Evolutionary conservation across 2,329 filamentous ascomycete genomes (phyloP), one percentile per base, ranked within the genome.

Genomic region (Phialemoniopsis sp.): DNA sequence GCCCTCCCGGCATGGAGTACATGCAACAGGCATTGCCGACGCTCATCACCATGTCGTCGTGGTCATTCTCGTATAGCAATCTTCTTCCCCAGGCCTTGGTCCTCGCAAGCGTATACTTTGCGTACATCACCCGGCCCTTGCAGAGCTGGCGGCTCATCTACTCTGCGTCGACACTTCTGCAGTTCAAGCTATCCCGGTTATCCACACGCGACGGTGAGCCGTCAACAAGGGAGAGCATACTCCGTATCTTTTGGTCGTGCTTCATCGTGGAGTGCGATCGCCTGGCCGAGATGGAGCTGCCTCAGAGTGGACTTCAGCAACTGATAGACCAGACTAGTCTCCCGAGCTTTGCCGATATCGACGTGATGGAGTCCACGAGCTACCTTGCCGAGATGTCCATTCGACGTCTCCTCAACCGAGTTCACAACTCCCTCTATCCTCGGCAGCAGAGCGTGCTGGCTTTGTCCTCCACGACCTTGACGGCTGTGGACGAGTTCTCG

Each of bases 61-160:
- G 54, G 53, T 57, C 54, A 2, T 59, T 58, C 36, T 50, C 50
- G 3, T 49, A 49, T 7, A 52, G 47, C 32, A 42, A 56, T 4
- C 37, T 54, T 8, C 43, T 58, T 2, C 44, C 54, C 2, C 55
- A 61, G 36, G 50, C 55, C 5, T 39, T 60, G 8, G 54, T 60
- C 5, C 45, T 61, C 5, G 58, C 54, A 1, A 58, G 57, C 26
- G 40, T 59, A 3, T 61, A 60, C 38, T 60, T 59, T 46, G 56
- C 56, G 1, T 59, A 57, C 32, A 53, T 60, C 21, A 54, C 54
- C 3, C 49, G 54, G 9, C 57, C 58, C 4, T 39, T 60, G 19
- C 56, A 61, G 17, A 60, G 56, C 36, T 61, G 57, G 58, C 44
- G 51, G 16, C 41, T 60, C n/a, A 58, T 60, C 18, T 46, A 58